These are phyloP conservation scores for Spathaspora passalidarum DNA, from an alignment of 805 yeast species.

Conservation along the genomic window DNA sequence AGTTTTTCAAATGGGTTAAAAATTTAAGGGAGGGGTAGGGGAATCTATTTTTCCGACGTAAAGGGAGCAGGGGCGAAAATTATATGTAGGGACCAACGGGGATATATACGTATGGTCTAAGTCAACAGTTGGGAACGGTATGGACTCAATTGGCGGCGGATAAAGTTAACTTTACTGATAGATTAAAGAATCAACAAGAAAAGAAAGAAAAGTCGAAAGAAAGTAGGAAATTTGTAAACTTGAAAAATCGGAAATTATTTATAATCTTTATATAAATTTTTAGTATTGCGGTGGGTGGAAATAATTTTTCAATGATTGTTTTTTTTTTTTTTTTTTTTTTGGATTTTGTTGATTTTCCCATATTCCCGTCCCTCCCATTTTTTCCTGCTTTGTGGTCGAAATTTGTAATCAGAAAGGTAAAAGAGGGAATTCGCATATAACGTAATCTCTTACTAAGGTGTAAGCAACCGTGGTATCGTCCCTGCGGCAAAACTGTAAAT, in stretches of 20 bases:
- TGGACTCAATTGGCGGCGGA: not conserved
- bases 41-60: no score
- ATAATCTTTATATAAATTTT: not conserved
- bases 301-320: no score
- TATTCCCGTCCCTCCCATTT: not conserved
- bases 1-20: no score
- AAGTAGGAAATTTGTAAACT: not conserved
- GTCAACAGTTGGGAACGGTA: not conserved
- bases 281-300: not conserved
- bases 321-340: not conserved
- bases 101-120: not conserved
- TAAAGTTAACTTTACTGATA: not conserved
- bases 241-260: not conserved
- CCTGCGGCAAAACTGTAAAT: not conserved
- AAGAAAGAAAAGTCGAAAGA: not conserved
- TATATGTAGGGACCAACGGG: no score
- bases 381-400: not conserved
- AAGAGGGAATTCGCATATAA: not conserved
- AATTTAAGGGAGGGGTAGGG: not conserved
- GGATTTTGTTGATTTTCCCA: no score
- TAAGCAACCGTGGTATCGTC: not conserved
- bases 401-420: not conserved
- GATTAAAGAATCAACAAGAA: not conserved
- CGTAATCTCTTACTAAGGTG: no score
- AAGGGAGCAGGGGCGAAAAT: not conserved